Conservation (phyloP, 371 early-diverging fungal genomes). For the Apophysomyces sp. region DNA sequence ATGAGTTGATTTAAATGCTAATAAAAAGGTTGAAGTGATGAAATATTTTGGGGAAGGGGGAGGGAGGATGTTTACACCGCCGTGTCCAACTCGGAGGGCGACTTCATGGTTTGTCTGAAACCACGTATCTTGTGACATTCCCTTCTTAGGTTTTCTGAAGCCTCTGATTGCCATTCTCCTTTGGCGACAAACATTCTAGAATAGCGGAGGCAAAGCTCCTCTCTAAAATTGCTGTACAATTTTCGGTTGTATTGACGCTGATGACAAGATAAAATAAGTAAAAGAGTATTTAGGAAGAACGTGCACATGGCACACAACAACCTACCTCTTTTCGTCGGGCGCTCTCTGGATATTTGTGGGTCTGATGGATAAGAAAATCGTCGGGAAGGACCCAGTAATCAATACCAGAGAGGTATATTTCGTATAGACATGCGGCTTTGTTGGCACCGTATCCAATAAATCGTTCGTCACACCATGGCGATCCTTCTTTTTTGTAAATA, state of each 20-base stretch:
- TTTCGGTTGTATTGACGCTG: conserved; percentile 65
- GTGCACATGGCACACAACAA: not conserved
- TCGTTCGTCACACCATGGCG: conserved; percentile 75
- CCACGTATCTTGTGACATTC: conserved; percentile 53
- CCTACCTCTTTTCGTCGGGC: conserved; percentile 63
- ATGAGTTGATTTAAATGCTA: not conserved
- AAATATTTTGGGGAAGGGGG: not conserved
- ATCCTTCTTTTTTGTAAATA: conserved; percentile 57
- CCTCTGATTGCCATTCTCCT: conserved; percentile 48
- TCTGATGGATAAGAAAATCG: conserved; percentile 70
- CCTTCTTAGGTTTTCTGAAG: conserved; percentile 48
- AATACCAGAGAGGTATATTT: conserved; percentile 65
- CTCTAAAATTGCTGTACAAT: conserved; percentile 64
- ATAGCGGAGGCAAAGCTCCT: conserved; percentile 65
- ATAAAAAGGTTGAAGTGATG: not conserved
- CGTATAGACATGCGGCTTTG: conserved; percentile 73
- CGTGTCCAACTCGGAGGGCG: not conserved
- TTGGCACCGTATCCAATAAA: conserved; percentile 76
- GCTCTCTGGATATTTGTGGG: conserved; percentile 64
- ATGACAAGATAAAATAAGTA: not conserved
- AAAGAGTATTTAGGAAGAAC: not conserved
- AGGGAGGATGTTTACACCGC: not conserved
- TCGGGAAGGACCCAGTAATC: conserved; percentile 65
- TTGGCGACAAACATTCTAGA: conserved; percentile 54
- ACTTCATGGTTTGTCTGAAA: conserved; percentile 27